Conservation (phyloP, 192 early-diverging fungal species). For the Linnemannia hyalina region DNA sequence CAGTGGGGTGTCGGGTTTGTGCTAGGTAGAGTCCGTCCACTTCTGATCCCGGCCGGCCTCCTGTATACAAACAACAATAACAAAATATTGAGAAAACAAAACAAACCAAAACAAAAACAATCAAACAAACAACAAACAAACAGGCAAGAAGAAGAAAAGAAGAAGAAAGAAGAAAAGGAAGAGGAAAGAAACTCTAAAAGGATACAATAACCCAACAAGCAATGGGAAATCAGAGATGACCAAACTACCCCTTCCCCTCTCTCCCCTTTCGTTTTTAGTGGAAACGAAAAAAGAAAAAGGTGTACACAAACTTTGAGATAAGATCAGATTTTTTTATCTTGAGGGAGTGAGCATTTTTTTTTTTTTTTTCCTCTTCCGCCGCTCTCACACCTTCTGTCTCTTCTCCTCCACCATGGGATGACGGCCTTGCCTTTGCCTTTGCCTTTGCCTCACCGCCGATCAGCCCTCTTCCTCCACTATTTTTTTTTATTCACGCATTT, state of each 20-base stretch:
- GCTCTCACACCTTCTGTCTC: not conserved
- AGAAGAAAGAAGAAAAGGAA: not conserved
- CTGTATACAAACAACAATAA: not conserved
- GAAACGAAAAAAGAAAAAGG: no score
- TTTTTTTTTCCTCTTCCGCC: not conserved
- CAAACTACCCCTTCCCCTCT: not conserved
- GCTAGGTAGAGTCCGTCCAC: not conserved
- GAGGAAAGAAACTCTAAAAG: conserved; percentile 4
- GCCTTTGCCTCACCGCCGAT: not conserved
- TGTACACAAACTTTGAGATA: conserved; percentile 7
- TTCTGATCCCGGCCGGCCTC: not conserved
- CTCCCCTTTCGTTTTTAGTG: not conserved
- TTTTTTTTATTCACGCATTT: not conserved
- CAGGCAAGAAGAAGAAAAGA: not conserved
- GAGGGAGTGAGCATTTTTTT: not conserved
- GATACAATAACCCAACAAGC: not conserved
- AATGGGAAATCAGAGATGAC: not conserved
- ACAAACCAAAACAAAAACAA: not conserved
- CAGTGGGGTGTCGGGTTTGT: not conserved
- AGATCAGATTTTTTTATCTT: not conserved
- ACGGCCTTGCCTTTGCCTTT: not conserved
- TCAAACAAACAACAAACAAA: not conserved
- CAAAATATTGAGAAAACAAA: not conserved
- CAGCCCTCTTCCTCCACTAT: not conserved
- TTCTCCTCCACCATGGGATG: not conserved